phyloP scores from a whole-genome alignment of 306 rosid genomes.

The Inga leiocalycina region DNA sequence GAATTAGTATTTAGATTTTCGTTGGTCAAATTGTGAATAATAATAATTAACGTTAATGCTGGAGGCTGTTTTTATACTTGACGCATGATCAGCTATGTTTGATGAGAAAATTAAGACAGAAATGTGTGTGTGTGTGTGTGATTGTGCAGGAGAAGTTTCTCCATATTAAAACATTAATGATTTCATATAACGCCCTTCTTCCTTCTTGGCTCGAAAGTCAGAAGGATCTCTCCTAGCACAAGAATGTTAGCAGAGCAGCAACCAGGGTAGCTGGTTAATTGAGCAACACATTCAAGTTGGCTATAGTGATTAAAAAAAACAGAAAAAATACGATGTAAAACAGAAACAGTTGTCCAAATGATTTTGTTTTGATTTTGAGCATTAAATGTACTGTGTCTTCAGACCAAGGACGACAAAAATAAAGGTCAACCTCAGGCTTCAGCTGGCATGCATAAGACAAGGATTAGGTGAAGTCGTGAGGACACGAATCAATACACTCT shows the following conservation, averaged over 20 bases:
- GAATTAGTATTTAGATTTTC: background rate
- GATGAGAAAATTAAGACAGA: background rate
- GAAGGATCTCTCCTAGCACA: no score
- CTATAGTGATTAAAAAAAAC: background rate
- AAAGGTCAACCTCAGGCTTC: slow-evolving; percentile 24
- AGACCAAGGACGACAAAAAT: background rate
- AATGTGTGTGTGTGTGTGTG: background rate
- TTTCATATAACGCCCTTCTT: background rate
- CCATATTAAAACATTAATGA: background rate
- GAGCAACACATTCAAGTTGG: slow-evolving; percentile 32
- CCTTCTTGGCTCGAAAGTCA: background rate
- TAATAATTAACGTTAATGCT: background rate
- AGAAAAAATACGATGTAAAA: background rate
- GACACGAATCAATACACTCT: background rate
- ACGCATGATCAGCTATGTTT: background rate
- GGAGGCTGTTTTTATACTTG: background rate
- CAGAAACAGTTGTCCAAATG: background rate
- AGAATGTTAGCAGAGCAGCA: background rate
- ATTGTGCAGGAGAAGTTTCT: background rate
- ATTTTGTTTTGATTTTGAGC: background rate
- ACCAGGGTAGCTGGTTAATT: slow-evolving; percentile 7
- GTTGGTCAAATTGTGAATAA: background rate
- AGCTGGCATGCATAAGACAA: slow-evolving; percentile 33
- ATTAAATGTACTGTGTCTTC: background rate
- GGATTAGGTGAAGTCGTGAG: slow-evolving; percentile 24